phyloP scores from a whole-genome alignment of 1,284 basidiomycete species.

The Afroboletus lepidellus region DNA sequence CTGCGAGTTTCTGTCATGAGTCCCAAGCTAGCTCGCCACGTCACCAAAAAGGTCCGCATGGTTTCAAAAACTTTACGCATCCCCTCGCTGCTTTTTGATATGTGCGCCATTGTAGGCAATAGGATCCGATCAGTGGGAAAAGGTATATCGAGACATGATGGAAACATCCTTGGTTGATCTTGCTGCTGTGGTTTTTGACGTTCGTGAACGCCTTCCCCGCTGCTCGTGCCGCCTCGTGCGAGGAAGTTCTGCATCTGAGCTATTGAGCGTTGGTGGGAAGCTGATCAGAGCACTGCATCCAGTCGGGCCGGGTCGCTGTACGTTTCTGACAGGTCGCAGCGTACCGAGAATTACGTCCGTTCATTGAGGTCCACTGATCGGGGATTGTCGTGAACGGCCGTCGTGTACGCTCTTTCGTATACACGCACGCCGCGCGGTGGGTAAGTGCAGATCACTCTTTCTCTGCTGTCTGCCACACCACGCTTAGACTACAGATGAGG shows the following conservation, averaged over 20 bases:
- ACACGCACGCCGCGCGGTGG: background rate
- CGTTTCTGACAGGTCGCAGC: background rate
- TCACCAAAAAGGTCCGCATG: background rate
- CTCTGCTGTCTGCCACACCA: too few relatives aligned
- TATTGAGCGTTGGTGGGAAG: background rate
- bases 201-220: background rate
- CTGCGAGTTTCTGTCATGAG: background rate
- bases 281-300: background rate
- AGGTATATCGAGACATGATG: background rate
- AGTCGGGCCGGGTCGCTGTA: background rate
- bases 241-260: background rate
- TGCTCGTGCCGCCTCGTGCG: background rate
- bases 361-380: background rate
- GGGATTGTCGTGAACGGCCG: background rate
- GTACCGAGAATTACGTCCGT: background rate
- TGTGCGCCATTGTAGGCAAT: background rate
- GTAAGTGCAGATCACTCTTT: background rate
- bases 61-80: background rate
- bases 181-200: background rate
- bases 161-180: background rate
- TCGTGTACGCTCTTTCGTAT: background rate
- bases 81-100: conserved; percentile 3
- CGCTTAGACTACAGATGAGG: too few relatives aligned
- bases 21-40: background rate
- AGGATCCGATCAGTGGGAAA: background rate